Evolutionary conservation across 176 grass and related monocot species (phyloP), one percentile per base, ranked within the genome.

Genomic region (Miscanthus lutarioriparius): DNA sequence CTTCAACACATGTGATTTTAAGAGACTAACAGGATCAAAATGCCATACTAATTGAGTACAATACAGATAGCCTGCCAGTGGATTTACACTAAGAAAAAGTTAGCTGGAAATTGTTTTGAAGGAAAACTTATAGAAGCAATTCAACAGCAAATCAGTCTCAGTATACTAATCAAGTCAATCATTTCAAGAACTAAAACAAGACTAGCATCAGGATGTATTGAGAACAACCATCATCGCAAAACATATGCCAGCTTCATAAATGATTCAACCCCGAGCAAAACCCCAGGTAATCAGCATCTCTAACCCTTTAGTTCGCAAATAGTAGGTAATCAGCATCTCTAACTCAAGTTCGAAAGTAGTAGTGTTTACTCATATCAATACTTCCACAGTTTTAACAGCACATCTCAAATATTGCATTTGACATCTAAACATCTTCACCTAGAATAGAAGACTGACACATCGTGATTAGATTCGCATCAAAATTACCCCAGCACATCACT

Each of bases 1-100:
- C n/a, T n/a, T 44, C 41, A 44, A 0, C 16, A 19, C 13, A 0
- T 1, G 4, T 33, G 1, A 14, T 28, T 1, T 14, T 0, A 64
- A 16, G 47, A 61, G n/a, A 11, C n/a, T 8, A 41, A 14, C 11
- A 17, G 17, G 16, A 10, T 0, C 23, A 72, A 0, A 20, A 20
- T 41, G 33, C 3, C 14, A 44, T 4, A 32, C 25, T 67, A 66
- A 1, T 16, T 33, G 37, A 22, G 25, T 26, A 82, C 37, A 82
- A 12, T 2, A 8, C 4, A 22, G 26, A 7, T 13, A 40, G 54
- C 22, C 3, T 14, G 4, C 0, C 45, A 0, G 45, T 47, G 23
- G 25, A 81, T 6, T 10, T 2, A 15, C 3, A 43, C 1, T 41
- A 40, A 1, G 2, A n/a, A n/a, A n/a, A n/a, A n/a, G n/a, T n/a